Conservation (phyloP, 2,329 filamentous ascomycete species). For the Aureobasidium zeae region DNA sequence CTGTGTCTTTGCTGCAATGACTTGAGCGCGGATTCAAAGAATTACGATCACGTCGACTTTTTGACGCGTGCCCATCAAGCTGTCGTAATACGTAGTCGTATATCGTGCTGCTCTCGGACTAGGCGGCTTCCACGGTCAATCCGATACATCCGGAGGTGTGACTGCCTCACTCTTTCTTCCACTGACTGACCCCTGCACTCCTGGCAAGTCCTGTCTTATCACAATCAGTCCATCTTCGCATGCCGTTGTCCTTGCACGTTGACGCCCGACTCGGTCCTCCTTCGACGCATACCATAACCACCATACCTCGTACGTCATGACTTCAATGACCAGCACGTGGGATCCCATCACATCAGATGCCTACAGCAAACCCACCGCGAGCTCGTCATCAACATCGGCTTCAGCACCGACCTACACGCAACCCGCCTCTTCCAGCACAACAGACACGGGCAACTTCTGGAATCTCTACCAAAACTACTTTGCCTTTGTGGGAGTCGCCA, state of each 20-base stretch:
- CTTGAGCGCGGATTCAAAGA: too few relatives aligned
- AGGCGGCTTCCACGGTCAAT: too few relatives aligned
- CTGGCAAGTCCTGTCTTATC: too few relatives aligned
- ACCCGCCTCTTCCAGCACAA: not conserved
- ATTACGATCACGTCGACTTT: too few relatives aligned
- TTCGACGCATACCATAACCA: not conserved
- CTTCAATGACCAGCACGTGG: not conserved
- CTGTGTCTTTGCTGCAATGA: too few relatives aligned
- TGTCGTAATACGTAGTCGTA: too few relatives aligned
- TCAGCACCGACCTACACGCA: not conserved
- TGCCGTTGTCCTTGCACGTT: not conserved
- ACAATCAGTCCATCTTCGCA: not conserved
- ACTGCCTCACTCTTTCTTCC: too few relatives aligned
- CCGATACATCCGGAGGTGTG: too few relatives aligned
- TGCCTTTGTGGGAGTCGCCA: slow-evolving; percentile 47
- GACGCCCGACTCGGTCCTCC: not conserved
- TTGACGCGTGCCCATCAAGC: too few relatives aligned
- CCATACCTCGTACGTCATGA: not conserved
- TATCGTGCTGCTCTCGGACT: too few relatives aligned
- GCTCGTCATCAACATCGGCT: too few relatives aligned
- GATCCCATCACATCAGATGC: not conserved
- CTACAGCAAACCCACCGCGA: slow-evolving; percentile 1
- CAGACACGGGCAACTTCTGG: not conserved
- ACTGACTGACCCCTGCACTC: too few relatives aligned
- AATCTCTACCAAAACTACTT: slow-evolving; percentile 43